Conservation (phyloP, 2,329 filamentous ascomycete genomes). For the Colletotrichum theobromicola region DNA sequence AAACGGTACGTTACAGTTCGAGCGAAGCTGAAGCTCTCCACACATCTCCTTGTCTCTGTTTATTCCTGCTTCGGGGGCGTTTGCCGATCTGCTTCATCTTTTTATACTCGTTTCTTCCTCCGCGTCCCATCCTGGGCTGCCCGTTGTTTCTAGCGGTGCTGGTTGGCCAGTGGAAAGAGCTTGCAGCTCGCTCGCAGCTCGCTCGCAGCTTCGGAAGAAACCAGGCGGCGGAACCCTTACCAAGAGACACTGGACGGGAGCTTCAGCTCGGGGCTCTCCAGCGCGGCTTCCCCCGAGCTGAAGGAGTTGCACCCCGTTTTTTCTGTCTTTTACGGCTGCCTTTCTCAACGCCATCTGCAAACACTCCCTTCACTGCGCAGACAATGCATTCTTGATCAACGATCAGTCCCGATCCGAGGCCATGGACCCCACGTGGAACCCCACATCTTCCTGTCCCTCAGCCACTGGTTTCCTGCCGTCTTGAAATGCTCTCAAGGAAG, state of each 20-base stretch:
- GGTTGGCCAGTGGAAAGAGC: neutral
- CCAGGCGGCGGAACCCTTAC: neutral
- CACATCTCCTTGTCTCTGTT: neutral
- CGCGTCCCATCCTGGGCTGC: neutral
- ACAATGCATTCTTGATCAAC: constrained; percentile 5
- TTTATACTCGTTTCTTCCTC: neutral
- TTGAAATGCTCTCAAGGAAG: neutral
- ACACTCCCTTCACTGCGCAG: constrained; percentile 1
- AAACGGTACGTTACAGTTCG: constrained; percentile 5
- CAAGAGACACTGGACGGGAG: neutral
- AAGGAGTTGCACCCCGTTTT: neutral
- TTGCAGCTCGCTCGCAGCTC: neutral
- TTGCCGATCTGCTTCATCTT: neutral
- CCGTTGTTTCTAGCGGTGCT: neutral
- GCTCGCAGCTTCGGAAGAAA: neutral
- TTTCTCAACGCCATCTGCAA: neutral
- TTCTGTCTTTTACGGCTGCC: neutral
- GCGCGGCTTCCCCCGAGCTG: neutral
- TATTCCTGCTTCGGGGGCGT: neutral
- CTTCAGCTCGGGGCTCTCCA: neutral
- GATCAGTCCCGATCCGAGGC: neutral
- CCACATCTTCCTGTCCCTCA: neutral
- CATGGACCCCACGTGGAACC: constrained; percentile 10
- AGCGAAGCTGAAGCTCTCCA: neutral
- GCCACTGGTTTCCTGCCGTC: neutral